phyloP scores from a whole-genome alignment of 441 rosid species.

The Capsella rubella region DNA sequence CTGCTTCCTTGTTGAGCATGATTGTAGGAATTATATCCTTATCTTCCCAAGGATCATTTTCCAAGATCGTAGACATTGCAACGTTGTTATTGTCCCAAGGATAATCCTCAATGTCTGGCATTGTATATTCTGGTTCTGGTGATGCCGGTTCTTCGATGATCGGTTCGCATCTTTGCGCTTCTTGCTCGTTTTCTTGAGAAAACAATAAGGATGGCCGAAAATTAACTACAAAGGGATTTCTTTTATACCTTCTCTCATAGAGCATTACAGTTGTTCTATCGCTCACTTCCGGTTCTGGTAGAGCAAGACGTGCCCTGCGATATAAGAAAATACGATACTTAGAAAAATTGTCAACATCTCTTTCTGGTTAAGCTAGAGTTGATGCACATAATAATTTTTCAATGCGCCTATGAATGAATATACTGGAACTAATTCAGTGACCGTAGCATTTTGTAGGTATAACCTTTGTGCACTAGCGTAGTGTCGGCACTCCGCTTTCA shows the following conservation, averaged over 20 bases:
- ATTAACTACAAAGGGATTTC: constrained; percentile 32
- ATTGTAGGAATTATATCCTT: constrained; percentile 54
- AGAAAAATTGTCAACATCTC: background rate
- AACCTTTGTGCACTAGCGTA: constrained; percentile 78
- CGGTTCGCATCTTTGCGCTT: constrained; percentile 49
- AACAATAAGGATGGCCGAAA: constrained; percentile 46
- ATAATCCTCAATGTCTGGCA: constrained; percentile 62
- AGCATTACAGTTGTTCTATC: constrained; percentile 45
- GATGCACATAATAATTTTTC: background rate
- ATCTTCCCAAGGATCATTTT: constrained; percentile 46
- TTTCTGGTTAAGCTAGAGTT: background rate
- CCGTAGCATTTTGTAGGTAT: background rate
- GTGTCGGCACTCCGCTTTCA: constrained; percentile 78
- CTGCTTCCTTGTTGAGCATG: constrained; percentile 54
- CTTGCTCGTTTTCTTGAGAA: constrained; percentile 40
- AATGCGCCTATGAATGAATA: background rate
- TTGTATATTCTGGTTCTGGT: constrained; percentile 55
- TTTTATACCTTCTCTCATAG: constrained; percentile 40
- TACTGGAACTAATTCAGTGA: background rate
- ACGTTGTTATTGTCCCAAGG: constrained; percentile 46
- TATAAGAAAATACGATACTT: constrained; percentile 5
- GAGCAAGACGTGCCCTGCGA: constrained; percentile 64
- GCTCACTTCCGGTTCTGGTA: constrained; percentile 65
- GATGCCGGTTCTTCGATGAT: constrained; percentile 70
- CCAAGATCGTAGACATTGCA: constrained; percentile 44